Base-by-base conservation (phyloP, 2,329 filamentous ascomycete genomes). In the Rachicladosporium sp. region DNA sequence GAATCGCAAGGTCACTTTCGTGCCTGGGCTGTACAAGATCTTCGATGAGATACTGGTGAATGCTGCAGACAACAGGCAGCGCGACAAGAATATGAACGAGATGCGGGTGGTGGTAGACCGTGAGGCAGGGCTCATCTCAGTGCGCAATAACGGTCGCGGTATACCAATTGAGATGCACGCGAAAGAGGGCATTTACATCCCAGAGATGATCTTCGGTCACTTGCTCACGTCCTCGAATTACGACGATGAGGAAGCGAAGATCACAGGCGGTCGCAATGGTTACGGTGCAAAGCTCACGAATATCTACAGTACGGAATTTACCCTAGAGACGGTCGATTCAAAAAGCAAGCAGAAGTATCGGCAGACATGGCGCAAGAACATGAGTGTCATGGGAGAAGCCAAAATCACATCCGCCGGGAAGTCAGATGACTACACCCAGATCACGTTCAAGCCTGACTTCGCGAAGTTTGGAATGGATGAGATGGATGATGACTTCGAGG, bases 41-140 rank as follows among this genome's bases (percentile, higher is more conserved):
- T 96, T 98, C 54, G 91, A 98, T 58, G 91, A 98, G 61, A 94
- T 98, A 46, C 71, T 98, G 35, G 91, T 98, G 63, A 98, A 98
- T 63, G 93, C 91, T 13, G 91, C 91, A 43, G 91, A 98, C 65
- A 96, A 96, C 67, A 96, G 93, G 68, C 87, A 96, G 60, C 81
- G 84, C 46, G 87, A 96, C 60, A 69, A 76, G 50, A 79, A 74
- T 54, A 98, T 98, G 91, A 82, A 79, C 44, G 76, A 78, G 49
- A 82, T 98, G 56, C 85, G 87, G 50, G 80, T 98, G 39, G 83
- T 73, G 13, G 74, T 98, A 33, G 75, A 93, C 59, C 78, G 83
- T 29, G 82, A 81, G 53, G 71, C 77, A 10, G 89, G 89, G 29
- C 79, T 87, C 52, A 93, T 98, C 50, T 87, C 82, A 33, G 84